phyloP scores from a whole-genome alignment of 139 green algal species.

The Picochlorum sp. region DNA sequence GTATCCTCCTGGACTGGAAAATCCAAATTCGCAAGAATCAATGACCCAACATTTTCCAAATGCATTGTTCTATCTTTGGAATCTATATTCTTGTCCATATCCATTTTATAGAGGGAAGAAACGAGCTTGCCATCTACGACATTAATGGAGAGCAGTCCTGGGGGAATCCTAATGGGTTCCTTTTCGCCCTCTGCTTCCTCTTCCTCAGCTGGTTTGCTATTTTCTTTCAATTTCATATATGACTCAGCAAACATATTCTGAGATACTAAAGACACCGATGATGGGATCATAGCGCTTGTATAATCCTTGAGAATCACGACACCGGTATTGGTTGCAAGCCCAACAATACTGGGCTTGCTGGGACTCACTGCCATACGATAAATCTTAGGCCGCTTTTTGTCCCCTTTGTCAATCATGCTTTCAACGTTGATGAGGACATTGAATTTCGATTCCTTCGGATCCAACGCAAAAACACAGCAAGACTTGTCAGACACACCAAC shows the following conservation, averaged over 20 bases:
- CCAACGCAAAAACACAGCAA: slow-evolving; percentile 18
- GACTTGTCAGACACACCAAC: slow-evolving; percentile 21
- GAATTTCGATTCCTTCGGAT: slow-evolving; percentile 19
- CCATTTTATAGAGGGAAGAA: slow-evolving; percentile 23
- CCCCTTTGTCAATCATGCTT: slow-evolving; percentile 24
- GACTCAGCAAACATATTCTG: not conserved
- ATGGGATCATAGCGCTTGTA: not conserved
- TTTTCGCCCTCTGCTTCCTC: not conserved
- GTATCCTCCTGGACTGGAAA: slow-evolving; percentile 10
- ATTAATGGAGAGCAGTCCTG: slow-evolving; percentile 20
- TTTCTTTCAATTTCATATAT: slow-evolving; percentile 22
- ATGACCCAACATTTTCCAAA: slow-evolving; percentile 1
- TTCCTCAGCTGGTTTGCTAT: slow-evolving; percentile 7
- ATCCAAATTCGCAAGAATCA: slow-evolving; percentile 18
- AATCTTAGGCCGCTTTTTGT: slow-evolving; percentile 52
- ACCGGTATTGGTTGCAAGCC: slow-evolving; percentile 39
- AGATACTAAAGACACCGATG: not conserved
- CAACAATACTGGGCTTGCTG: slow-evolving; percentile 35
- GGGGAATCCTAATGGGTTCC: not conserved
- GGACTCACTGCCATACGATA: slow-evolving; percentile 46
- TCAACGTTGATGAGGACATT: slow-evolving; percentile 15
- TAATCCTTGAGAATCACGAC: slow-evolving; percentile 33
- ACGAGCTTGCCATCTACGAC: slow-evolving; percentile 12
- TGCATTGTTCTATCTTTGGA: slow-evolving; percentile 5
- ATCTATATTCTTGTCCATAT: slow-evolving; percentile 7